Evolutionary conservation across 1,284 basidiomycete species (phyloP), one percentile per base, ranked within the genome.

Genomic region (Fomitopsis betulina): DNA sequence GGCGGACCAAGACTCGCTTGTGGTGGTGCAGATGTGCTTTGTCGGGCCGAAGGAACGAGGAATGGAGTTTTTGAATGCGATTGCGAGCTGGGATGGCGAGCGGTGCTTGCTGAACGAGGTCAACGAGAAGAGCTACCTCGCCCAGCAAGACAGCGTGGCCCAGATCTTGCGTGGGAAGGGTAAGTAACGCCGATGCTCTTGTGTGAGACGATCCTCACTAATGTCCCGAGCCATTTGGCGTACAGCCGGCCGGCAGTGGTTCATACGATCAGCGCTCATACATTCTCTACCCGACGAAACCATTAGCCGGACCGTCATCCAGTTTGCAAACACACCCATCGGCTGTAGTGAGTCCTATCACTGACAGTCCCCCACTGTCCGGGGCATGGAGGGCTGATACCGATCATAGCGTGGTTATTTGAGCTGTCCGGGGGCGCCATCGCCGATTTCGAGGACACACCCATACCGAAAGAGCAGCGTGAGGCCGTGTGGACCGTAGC

Each of bases 11-110:
- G 88, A 92, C 64, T 92, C 90, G 15, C 83, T 96, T 25, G 82
- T 94, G 56, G 91, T 96, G 50, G 86, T 96, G 47, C 94, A 96
- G 70, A 85, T 96, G 71, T 96, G 94, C 74, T 96, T 89, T 68
- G 73, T 93, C 30, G 93, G 93, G 0, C 76, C 86, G 1, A 80
- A 83, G 63, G 83, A 87, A 59, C 82, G 87, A 59, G 94, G 93
- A 0, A 82, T 88, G 59, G 85, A 88, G 64, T 92, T 89, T 63
- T 79, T 95, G 25, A 80, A 90, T 55, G 89, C 91, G 6, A 87
- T 96, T 63, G 86, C 85, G 9, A 88, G 88, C 49, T 96, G 94
- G 94, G 87, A 91, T 39, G 93, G 89, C 50, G 89, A 89, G 65
- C 73, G 76, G 53, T 91, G 91, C 66, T 70, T 95, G 56, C 77